Conservation (phyloP, 2,329 filamentous ascomycete species). For the Talaromyces sp. region DNA sequence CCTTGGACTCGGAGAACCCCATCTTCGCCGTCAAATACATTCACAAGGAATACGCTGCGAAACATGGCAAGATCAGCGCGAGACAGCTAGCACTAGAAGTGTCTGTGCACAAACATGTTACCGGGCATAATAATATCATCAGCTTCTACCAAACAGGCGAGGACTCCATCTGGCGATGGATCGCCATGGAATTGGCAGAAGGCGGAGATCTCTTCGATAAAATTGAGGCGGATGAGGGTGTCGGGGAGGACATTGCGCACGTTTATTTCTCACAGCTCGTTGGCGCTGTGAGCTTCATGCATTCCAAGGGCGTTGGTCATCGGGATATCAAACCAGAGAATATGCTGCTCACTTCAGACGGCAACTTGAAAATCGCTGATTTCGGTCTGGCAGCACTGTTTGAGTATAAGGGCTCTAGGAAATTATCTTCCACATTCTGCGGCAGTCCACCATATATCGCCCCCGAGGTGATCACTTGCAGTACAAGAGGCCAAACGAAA, state of each 20-base stretch:
- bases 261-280: constrained; percentile 94
- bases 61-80: constrained; percentile 81
- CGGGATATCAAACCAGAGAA: constrained; percentile 94
- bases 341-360: constrained; percentile 80
- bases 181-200: constrained; percentile 95
- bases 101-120: constrained; percentile 83
- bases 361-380: constrained; percentile 91
- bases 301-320: constrained; percentile 92
- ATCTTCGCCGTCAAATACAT: constrained; percentile 98
- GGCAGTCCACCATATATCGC: constrained; percentile 97
- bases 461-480: constrained; percentile 74
- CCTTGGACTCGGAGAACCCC: constrained; percentile 67
- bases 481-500: constrained; percentile 52
- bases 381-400: constrained; percentile 96
- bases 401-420: constrained; percentile 79
- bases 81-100: constrained; percentile 94
- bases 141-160: constrained; percentile 88
- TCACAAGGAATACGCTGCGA: constrained; percentile 91
- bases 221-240: constrained; percentile 95
- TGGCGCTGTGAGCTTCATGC: constrained; percentile 89
- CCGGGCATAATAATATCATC: constrained; percentile 90
- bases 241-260: constrained; percentile 92
- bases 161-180: constrained; percentile 88
- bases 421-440: constrained; percentile 85
- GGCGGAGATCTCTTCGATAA: constrained; percentile 98